Evolutionary conservation across 257 asterid genomes (phyloP).

Genomic region (Solanum neorickii): DNA sequence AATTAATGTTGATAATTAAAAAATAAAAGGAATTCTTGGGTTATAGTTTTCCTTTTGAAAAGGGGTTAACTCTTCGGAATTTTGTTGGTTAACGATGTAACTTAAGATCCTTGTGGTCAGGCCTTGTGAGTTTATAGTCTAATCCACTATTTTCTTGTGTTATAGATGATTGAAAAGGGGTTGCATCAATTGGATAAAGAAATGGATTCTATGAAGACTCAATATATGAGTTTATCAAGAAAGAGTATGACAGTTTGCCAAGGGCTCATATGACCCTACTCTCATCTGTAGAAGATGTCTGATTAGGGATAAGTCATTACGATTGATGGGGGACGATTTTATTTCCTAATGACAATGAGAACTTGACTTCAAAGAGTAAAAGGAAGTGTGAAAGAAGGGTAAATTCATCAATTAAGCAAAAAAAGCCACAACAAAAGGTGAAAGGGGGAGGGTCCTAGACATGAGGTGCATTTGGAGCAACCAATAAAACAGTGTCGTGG

Average conservation of each 20-base stretch:
- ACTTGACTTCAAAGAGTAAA: neutral
- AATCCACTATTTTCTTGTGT: neutral
- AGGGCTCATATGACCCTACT: too few species aligned
- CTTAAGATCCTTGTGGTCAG: too few species aligned
- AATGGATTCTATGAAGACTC: neutral
- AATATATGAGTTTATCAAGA: neutral
- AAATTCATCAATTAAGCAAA: too few species aligned
- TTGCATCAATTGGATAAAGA: neutral
- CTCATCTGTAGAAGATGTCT: neutral
- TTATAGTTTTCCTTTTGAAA: too few species aligned
- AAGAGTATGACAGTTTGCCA: constrained; percentile 19
- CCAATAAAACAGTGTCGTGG: neutral
- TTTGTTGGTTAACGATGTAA: too few species aligned
- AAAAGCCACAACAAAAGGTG: neutral
- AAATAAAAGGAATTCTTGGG: too few species aligned
- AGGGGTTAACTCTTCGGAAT: too few species aligned
- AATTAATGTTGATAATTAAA: too few species aligned
- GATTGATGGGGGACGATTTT: neutral
- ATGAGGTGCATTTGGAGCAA: neutral
- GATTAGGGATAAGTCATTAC: neutral
- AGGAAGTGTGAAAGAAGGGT: neutral
- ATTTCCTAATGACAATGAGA: neutral
- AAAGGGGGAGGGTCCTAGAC: neutral
- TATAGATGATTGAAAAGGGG: neutral
- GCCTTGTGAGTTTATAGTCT: too few species aligned